Evolutionary conservation across 2,329 filamentous ascomycete genomes (phyloP).

Genomic region (Paracorniculantispora psalliotae): DNA sequence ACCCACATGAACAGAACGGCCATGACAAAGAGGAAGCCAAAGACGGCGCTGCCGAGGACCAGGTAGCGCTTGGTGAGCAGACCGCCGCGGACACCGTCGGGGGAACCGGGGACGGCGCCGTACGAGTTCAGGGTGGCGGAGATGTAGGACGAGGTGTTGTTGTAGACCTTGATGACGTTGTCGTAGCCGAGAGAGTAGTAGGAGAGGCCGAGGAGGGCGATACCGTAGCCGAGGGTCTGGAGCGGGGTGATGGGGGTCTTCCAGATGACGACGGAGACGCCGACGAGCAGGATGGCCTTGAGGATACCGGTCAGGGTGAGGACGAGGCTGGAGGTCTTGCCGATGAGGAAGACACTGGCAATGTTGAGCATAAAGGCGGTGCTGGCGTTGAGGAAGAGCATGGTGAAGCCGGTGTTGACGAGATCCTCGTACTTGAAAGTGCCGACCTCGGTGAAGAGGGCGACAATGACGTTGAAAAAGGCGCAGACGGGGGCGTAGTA

Average conservation of each 20-base stretch:
- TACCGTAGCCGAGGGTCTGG: slow-evolving; percentile 72
- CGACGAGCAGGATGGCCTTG: slow-evolving; percentile 81
- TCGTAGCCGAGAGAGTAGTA: slow-evolving; percentile 44
- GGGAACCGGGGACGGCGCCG: slow-evolving; percentile 14
- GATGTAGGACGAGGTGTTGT: slow-evolving; percentile 21
- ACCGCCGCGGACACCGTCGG: slow-evolving; percentile 15
- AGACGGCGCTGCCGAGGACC: slow-evolving; percentile 21
- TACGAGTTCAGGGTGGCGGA: slow-evolving; percentile 19
- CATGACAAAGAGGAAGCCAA: slow-evolving; percentile 24
- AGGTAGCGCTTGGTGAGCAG: slow-evolving; percentile 16
- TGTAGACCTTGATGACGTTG: slow-evolving; percentile 24
- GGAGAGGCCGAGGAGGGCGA: slow-evolving; percentile 53
- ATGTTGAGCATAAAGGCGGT: slow-evolving; percentile 79
- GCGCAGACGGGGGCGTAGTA: slow-evolving; percentile 86
- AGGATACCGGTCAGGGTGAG: slow-evolving; percentile 82
- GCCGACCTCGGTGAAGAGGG: slow-evolving; percentile 63
- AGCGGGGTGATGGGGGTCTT: slow-evolving; percentile 63
- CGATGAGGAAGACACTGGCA: slow-evolving; percentile 82
- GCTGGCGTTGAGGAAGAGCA: slow-evolving; percentile 67
- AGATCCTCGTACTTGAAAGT: slow-evolving; percentile 62
- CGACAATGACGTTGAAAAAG: slow-evolving; percentile 69
- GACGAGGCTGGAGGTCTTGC: slow-evolving; percentile 80
- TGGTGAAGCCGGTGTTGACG: slow-evolving; percentile 57
- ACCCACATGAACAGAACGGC: slow-evolving; percentile 13
- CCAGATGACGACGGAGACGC: slow-evolving; percentile 73